phyloP scores from a whole-genome alignment of 2,329 filamentous ascomycete genomes.

The Amesomyces nigricolor region DNA sequence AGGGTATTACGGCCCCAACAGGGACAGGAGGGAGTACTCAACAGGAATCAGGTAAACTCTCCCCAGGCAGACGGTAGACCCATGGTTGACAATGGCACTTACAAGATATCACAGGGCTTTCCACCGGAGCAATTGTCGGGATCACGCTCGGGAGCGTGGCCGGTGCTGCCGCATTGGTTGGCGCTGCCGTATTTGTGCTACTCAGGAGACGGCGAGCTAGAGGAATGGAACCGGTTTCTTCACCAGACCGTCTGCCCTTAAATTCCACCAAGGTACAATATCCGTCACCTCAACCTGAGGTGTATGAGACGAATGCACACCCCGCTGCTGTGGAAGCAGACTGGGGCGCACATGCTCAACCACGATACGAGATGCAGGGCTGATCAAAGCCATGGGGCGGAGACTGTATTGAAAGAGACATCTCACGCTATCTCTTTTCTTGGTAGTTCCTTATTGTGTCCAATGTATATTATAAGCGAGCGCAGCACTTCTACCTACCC shows the following conservation, averaged over 20 bases:
- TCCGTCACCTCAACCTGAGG: neutral
- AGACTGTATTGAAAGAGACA: too few relatives aligned
- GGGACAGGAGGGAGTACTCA: neutral
- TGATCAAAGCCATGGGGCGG: neutral
- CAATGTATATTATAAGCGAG: too few relatives aligned
- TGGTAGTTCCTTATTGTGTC: too few relatives aligned
- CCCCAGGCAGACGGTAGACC: too few relatives aligned
- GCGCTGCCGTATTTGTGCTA: neutral
- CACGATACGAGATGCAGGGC: neutral
- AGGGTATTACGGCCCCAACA: neutral
- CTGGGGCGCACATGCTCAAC: neutral
- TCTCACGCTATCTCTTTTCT: too few relatives aligned
- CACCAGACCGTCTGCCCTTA: too few relatives aligned
- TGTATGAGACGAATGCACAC: conserved; percentile 1
- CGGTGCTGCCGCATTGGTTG: neutral
- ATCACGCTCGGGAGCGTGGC: neutral
- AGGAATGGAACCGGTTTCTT: neutral
- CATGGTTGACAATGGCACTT: neutral
- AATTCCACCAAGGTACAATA: neutral
- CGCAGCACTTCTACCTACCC: too few relatives aligned
- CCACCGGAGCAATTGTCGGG: neutral
- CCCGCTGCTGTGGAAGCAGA: neutral
- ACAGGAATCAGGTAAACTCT: neutral
- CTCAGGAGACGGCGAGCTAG: neutral
- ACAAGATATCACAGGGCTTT: neutral